Evolutionary conservation across 2,329 filamentous ascomycete genomes (phyloP).

Genomic region (Botrytis aclada): DNA sequence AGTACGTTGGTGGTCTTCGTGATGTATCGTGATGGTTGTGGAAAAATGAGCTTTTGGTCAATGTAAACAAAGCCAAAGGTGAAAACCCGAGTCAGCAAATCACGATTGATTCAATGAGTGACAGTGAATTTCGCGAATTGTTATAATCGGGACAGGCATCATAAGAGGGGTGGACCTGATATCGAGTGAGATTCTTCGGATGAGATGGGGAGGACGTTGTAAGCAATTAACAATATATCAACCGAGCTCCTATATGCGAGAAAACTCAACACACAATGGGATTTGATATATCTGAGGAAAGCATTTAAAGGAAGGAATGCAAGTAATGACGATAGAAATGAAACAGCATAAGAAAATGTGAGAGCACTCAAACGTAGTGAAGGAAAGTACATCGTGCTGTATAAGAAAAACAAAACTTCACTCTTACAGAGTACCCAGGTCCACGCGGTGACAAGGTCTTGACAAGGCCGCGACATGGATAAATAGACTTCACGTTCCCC

Average conservation of each 20-base stretch:
- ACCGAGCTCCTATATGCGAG: background rate
- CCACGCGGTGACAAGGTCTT: slow-evolving; percentile 10
- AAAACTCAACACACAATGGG: background rate
- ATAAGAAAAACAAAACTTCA: slow-evolving; percentile 16
- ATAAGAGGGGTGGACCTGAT: background rate
- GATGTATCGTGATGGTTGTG: background rate
- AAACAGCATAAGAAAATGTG: slow-evolving; percentile 8
- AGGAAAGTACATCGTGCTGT: background rate
- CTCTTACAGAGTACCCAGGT: background rate
- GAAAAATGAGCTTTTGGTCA: background rate
- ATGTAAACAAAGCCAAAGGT: slow-evolving; percentile 11
- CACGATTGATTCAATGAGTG: background rate
- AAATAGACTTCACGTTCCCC: slow-evolving; percentile 14
- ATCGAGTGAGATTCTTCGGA: slow-evolving; percentile 6
- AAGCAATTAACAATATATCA: slow-evolving; percentile 8
- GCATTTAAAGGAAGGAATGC: slow-evolving; percentile 4
- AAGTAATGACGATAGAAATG: slow-evolving; percentile 6
- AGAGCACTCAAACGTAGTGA: slow-evolving; percentile 1
- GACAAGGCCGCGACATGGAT: slow-evolving; percentile 11
- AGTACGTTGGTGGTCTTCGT: background rate
- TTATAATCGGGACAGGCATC: slow-evolving; percentile 9
- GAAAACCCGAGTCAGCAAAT: background rate
- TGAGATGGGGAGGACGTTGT: slow-evolving; percentile 3
- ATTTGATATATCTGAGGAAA: background rate
- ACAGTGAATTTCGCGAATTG: slow-evolving; percentile 10